These are phyloP conservation scores for Sordaria brevicollis DNA, from an alignment of 495 filamentous ascomycete species.

Conservation along the genomic window DNA sequence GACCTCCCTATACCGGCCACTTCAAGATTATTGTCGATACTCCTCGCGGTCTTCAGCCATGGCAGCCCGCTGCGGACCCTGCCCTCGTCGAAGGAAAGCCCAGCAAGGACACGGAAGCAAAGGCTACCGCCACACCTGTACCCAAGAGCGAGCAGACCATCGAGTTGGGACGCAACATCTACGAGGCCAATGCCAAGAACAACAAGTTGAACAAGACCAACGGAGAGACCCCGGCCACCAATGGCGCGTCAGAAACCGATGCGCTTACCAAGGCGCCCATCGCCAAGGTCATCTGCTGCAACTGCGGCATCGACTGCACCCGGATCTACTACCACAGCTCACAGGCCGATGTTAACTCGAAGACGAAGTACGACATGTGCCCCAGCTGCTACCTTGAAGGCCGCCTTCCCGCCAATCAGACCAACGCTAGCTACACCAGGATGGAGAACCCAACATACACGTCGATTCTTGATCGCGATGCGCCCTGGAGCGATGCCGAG, in stretches of 20 bases:
- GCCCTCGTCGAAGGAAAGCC: slow-evolving; percentile 54
- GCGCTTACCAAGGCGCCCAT: slow-evolving; percentile 47
- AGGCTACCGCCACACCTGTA: slow-evolving; percentile 48
- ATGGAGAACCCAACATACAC: slow-evolving; percentile 77
- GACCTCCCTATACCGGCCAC: slow-evolving; percentile 93
- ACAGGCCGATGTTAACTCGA: slow-evolving; percentile 44
- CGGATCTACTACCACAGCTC: slow-evolving; percentile 80
- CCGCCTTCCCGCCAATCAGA: slow-evolving; percentile 64
- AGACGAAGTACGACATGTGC: slow-evolving; percentile 75
- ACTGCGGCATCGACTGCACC: slow-evolving; percentile 89
- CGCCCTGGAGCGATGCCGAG: slow-evolving; percentile 85
- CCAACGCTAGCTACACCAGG: slow-evolving; percentile 66
- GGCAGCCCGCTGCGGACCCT: slow-evolving; percentile 77
- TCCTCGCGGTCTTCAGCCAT: slow-evolving; percentile 85
- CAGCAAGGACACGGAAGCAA: slow-evolving; percentile 68
- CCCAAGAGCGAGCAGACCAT: slow-evolving; percentile 76
- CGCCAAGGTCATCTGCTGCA: slow-evolving; percentile 62
- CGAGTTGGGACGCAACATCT: slow-evolving; percentile 87
- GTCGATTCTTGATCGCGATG: slow-evolving; percentile 63
- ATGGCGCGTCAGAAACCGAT: slow-evolving; percentile 44
- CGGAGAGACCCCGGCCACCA: slow-evolving; percentile 54
- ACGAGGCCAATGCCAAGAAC: slow-evolving; percentile 85
- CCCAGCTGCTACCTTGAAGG: slow-evolving; percentile 79
- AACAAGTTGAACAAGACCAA: slow-evolving; percentile 62
- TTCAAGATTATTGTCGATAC: slow-evolving; percentile 91